Evolutionary conservation across 2,329 filamentous ascomycete genomes (phyloP), one percentile per base, ranked within the genome.

Genomic region (Aspergillus sp.): DNA sequence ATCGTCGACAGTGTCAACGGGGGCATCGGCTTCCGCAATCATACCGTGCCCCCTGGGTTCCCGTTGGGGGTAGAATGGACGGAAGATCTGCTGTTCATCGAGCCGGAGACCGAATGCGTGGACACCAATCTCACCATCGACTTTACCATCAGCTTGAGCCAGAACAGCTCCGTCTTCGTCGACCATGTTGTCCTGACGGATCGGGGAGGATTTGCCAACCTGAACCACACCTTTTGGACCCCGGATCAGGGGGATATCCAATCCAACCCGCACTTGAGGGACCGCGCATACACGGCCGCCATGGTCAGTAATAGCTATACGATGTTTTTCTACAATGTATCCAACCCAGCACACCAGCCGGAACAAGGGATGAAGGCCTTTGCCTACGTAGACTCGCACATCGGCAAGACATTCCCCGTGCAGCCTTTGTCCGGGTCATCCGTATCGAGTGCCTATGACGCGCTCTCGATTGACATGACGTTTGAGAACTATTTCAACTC

Each of bases 71-170:
- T 60, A 6, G 58, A 53, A 2, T 76, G 73, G 73, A 57, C 59
- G 0, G 74, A 78, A 44, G 72, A 76, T 42, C 37, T 77, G 5
- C 62, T 76, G 0, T 76, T 73, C 48, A 48, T 76, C 8, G 66
- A 74, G 46, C 74, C 73, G 0, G 65, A 70, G 26, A 68, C 70
- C 0, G 52, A 57, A 5, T 76, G 73, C 45, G 68, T 74, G 5
- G 57, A 70, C 40, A 67, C 62, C 2, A 62, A 62, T 43, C 31
- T 61, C 6, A 72, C 71, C 0, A 40, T 76, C 5, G 69, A 74
- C 29, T 74, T 69, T 42, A 50, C 46, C 7, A 60, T 69, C 7
- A 48, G 51, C 3, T 35, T 6, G 6, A 19, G 31, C 13, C 9
- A 42, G 1, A 52, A 37, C 6, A 37, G n/a, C 10, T 44, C 37